Percentiles rank a stretch among this genome's conserved stretches.
Conservation (phyloP, 257 asterid genomes). For the Linaria vulgaris region DNA sequence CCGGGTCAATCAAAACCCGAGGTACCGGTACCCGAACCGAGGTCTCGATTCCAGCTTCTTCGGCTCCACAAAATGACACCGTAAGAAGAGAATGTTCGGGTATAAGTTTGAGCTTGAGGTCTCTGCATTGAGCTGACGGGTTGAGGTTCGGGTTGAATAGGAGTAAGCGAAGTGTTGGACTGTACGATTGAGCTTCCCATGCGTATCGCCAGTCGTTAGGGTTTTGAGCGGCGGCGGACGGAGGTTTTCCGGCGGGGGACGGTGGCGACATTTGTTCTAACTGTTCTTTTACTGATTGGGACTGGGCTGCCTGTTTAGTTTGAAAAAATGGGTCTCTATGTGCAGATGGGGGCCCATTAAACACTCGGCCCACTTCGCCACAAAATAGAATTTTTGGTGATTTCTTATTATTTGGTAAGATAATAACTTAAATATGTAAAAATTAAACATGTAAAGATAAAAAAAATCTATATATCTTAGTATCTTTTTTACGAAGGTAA, state of each 20-base stretch:
- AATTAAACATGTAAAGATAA: no score
- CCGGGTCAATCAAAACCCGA: conserved; percentile 66
- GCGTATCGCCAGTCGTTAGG: conserved; percentile 48
- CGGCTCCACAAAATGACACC: conserved; percentile 42
- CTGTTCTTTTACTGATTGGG: background rate
- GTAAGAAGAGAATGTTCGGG: conserved; percentile 46
- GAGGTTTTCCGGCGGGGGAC: conserved; percentile 27
- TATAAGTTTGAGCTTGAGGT: conserved; percentile 42
- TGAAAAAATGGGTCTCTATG: background rate
- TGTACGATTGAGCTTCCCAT: conserved; percentile 77
- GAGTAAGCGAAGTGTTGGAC: conserved; percentile 52
- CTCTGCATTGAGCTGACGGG: conserved; percentile 47
- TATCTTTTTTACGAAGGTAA: no score
- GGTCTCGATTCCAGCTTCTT: conserved; percentile 31
- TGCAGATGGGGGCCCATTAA: no score
- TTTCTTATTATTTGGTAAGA: no score
- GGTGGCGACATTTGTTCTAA: conserved; percentile 40
- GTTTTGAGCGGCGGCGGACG: conserved; percentile 33
- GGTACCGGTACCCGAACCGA: conserved; percentile 61
- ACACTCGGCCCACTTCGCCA: no score
- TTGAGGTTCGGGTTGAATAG: conserved; percentile 42
- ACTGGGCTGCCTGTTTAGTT: no score
- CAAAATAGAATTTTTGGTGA: no score
- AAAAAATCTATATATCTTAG: no score
- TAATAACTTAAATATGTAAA: no score